Evolutionary conservation across 2,329 filamentous ascomycete species (phyloP).

Genomic region (Neonectria sp.): DNA sequence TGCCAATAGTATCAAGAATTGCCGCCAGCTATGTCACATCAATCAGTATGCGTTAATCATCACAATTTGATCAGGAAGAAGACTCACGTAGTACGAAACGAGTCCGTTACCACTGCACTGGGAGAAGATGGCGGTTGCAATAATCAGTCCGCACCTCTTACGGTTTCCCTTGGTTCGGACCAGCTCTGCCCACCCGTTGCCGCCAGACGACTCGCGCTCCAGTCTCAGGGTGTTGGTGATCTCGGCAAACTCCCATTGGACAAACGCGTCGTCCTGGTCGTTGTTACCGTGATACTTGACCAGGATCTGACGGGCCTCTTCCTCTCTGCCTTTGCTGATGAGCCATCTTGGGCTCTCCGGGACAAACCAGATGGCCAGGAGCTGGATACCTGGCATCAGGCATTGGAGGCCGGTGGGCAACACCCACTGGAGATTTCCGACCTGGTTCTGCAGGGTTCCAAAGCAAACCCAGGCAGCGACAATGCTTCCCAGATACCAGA

Average conservation of each 20-base stretch:
- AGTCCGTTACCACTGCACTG: conserved; percentile 45
- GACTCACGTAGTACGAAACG: conserved; percentile 43
- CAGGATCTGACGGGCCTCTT: conserved; percentile 39
- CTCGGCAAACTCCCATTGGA: conserved; percentile 38
- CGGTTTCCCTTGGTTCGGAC: conserved; percentile 41
- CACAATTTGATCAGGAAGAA: neutral
- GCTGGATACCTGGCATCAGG: conserved; percentile 42
- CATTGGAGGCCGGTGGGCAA: conserved; percentile 40
- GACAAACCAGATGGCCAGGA: conserved; percentile 37
- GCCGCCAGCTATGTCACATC: conserved; percentile 35
- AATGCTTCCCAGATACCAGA: conserved; percentile 45
- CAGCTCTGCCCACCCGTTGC: conserved; percentile 38
- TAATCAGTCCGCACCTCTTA: conserved; percentile 41
- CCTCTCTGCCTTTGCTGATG: conserved; percentile 40
- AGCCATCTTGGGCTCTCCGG: conserved; percentile 44
- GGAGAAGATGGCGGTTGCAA: conserved; percentile 41
- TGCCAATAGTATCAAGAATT: conserved; percentile 41
- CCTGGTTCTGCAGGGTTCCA: conserved; percentile 34
- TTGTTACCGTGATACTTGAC: conserved; percentile 45
- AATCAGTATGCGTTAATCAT: neutral
- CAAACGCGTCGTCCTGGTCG: conserved; percentile 35
- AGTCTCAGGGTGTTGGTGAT: conserved; percentile 40
- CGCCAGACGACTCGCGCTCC: conserved; percentile 29
- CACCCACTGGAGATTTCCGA: conserved; percentile 40
- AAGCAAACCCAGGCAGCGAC: conserved; percentile 43